These are phyloP conservation scores for Pyricularia sp. DNA, from an alignment of 2,329 filamentous ascomycete genomes.

Conservation along the genomic window DNA sequence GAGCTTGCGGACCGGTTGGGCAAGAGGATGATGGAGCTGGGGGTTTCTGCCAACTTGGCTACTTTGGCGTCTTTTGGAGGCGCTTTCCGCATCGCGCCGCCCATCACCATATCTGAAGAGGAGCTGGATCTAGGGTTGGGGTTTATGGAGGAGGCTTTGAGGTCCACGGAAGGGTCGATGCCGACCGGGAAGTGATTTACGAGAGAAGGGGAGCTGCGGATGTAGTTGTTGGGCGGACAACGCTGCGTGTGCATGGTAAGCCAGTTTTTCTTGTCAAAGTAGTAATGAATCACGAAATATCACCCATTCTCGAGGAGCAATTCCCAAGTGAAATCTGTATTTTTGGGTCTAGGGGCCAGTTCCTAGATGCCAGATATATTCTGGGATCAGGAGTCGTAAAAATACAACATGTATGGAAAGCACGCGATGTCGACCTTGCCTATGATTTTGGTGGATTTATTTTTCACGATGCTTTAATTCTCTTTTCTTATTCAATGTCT, in stretches of 20 bases:
- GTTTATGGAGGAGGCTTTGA: constrained; percentile 50
- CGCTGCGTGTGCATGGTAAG: no score
- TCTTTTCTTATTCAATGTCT: no score
- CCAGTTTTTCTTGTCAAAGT: neutral
- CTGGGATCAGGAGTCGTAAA: no score
- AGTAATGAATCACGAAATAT: neutral
- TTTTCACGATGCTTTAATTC: no score
- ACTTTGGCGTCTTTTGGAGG: constrained; percentile 45
- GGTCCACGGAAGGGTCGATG: constrained; percentile 3
- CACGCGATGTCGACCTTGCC: no score
- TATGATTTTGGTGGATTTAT: no score
- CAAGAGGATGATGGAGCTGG: constrained; percentile 24
- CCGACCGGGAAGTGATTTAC: neutral
- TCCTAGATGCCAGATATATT: no score
- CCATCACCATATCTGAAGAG: constrained; percentile 44
- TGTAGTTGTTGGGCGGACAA: neutral
- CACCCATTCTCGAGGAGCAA: no score
- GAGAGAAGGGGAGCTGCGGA: neutral
- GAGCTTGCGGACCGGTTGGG: constrained; percentile 35
- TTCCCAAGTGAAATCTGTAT: neutral
- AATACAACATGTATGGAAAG: no score
- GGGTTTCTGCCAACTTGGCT: constrained; percentile 47
- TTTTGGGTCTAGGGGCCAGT: no score
- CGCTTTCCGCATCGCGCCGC: constrained; percentile 49
- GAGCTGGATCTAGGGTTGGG: constrained; percentile 39